Percentiles rank a stretch among this genome's conserved stretches.
Evolutionary conservation across 371 early-diverging fungal genomes (phyloP).

Genomic region (Apophysomyces trapeziformis): DNA sequence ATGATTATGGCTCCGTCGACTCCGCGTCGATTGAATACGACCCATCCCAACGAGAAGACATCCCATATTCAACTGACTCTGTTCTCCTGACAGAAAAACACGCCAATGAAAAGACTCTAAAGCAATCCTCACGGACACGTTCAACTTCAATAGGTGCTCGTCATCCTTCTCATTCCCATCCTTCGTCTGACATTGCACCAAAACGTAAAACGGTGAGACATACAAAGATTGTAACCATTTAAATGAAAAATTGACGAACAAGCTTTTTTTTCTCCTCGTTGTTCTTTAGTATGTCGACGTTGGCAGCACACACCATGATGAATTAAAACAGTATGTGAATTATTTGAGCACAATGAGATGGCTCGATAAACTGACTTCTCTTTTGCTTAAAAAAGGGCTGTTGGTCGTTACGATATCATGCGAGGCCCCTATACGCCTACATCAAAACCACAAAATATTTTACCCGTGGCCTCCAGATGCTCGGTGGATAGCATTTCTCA

Average conservation of each 20-base stretch:
- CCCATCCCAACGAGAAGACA: not conserved
- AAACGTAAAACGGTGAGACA: slow-evolving; percentile 21
- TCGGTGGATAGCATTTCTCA: slow-evolving; percentile 14
- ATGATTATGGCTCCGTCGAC: slow-evolving; percentile 11
- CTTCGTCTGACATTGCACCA: slow-evolving; percentile 8
- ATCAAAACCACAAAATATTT: slow-evolving; percentile 22
- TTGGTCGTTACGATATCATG: slow-evolving; percentile 12
- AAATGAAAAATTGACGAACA: too few relatives aligned
- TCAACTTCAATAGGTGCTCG: not conserved
- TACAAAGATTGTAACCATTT: not conserved
- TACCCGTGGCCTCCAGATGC: slow-evolving; percentile 14
- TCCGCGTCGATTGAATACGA: slow-evolving; percentile 7
- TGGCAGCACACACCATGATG: not conserved
- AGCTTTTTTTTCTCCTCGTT: not conserved
- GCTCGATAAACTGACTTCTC: not conserved
- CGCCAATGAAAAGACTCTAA: not conserved
- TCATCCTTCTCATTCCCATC: not conserved
- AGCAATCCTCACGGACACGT: not conserved
- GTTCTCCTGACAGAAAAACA: not conserved
- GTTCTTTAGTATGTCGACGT: not conserved
- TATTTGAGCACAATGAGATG: not conserved
- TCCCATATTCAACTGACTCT: not conserved
- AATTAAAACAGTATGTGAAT: slow-evolving; percentile 1
- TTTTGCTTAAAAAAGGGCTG: not conserved
- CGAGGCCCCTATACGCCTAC: slow-evolving; percentile 24